A percentile compares a stretch with the other conserved stretches of the same genome.
phyloP scores from a whole-genome alignment of 768 basidiomycete genomes.

The Phanerochaete sordida region DNA sequence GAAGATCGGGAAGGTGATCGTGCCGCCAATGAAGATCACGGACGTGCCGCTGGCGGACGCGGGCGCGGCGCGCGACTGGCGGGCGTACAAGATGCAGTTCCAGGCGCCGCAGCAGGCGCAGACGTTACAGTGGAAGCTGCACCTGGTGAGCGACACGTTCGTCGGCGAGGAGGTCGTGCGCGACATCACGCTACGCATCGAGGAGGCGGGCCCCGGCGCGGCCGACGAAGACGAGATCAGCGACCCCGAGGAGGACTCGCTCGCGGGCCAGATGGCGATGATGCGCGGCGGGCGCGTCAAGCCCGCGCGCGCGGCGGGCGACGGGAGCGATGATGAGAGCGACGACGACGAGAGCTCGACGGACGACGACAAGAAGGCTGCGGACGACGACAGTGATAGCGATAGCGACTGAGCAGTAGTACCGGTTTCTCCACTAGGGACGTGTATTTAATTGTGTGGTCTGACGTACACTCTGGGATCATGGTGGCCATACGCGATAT shows the following conservation, averaged over 20 bases:
- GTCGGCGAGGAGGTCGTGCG: conserved; percentile 73
- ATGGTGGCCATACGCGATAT: neutral
- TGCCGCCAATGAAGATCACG: conserved; percentile 78
- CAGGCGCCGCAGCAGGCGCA: conserved; percentile 87
- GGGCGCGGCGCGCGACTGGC: conserved; percentile 53
- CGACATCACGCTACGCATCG: conserved; percentile 83
- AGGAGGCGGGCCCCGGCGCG: conserved; percentile 62
- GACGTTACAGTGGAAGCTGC: conserved; percentile 84
- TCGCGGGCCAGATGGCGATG: conserved; percentile 97
- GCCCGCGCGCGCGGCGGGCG: conserved; percentile 43
- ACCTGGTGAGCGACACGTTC: conserved; percentile 84
- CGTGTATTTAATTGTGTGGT: neutral
- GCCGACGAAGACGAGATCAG: conserved; percentile 90
- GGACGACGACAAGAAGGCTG: conserved; percentile 40
- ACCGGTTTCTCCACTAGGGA: neutral
- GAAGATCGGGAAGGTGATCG: conserved; percentile 79
- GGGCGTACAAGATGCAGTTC: conserved; percentile 90
- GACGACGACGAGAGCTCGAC: conserved; percentile 51
- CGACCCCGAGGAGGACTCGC: conserved; percentile 93
- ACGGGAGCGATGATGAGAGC: conserved; percentile 43
- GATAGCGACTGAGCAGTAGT: conserved; percentile 27
- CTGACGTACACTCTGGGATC: neutral
- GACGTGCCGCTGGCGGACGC: conserved; percentile 69
- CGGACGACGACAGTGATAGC: too few relatives aligned
- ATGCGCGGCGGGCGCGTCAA: conserved; percentile 89